phyloP scores from a whole-genome alignment of 768 basidiomycete species.

The Kwoniella newhampshirensis region DNA sequence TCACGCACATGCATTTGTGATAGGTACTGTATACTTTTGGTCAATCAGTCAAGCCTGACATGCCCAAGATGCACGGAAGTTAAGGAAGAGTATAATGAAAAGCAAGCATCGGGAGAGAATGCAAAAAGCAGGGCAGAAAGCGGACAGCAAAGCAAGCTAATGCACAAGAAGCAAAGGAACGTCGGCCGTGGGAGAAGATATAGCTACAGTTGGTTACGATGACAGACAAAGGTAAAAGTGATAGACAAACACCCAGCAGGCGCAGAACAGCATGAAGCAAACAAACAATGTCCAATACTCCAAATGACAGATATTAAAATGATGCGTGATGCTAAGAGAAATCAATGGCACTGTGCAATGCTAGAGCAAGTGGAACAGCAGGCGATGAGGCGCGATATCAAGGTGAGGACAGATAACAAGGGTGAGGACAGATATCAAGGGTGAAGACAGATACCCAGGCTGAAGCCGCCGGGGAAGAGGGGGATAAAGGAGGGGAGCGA shows the following conservation, averaged over 20 bases:
- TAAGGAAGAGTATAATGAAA: not conserved
- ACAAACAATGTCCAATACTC: not conserved
- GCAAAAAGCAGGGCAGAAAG: constrained; percentile 3
- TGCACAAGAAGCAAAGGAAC: constrained; percentile 1
- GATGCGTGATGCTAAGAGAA: constrained; percentile 7
- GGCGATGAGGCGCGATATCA: no score
- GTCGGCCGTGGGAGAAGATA: not conserved
- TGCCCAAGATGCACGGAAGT: constrained; percentile 1
- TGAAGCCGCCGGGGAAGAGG: not conserved
- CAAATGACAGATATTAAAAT: constrained; percentile 10
- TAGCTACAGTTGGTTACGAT: constrained; percentile 14
- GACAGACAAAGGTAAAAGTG: not conserved
- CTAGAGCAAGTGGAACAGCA: no score
- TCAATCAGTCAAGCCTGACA: no score
- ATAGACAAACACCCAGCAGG: not conserved
- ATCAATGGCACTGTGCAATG: constrained; percentile 9
- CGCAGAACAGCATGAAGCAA: constrained; percentile 4
- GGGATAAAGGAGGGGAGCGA: constrained; percentile 1
- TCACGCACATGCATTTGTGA: no score
- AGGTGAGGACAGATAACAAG: no score
- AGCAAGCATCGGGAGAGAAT: not conserved
- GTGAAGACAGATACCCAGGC: no score
- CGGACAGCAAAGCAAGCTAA: not conserved
- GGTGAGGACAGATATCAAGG: no score
- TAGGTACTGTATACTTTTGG: not conserved